Base-by-base conservation (phyloP, 306 rosid genomes). In the Canavalia gladiata region DNA sequence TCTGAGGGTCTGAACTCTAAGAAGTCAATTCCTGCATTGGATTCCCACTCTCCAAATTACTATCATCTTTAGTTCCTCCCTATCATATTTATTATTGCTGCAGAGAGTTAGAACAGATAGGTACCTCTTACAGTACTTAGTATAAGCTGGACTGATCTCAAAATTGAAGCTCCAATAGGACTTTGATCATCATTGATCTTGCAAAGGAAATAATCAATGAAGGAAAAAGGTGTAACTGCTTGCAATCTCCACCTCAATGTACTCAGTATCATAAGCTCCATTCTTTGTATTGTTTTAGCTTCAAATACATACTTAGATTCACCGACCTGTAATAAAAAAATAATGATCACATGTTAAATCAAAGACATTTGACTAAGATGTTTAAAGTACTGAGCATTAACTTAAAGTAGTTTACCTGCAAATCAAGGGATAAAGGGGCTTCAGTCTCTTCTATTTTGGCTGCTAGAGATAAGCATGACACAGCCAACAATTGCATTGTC, bases 201-300 rank as follows among this genome's bases (percentile, higher is more conserved):
- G 83, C 18, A 28, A 41, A 95, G 94, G 86, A 88, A 95, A 81
- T 85, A 79, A 69, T 93, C 99, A 6, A 93, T 84, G 95, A 85
- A 95, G 49, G 98, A 89, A 87, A 93, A 93, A 7, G 99, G 99
- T 34, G 98, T 95, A 54, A 92, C 87, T 29, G 98, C 84, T 50
- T 88, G 98, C 99, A 95, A 90, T 85, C 96, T 91, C 99, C 99
- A 95, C 30, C 80, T 87, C 85, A 95, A 84, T 41, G 97, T 88
- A 90, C 89, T 95, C 83, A 95, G 87, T 10, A 95, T 86, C 72
- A 93, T 41, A 84, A 95, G 97, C 88, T 95, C 99, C 97, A 92
- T 92, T 62, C 92, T 95, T 59, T 84, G 89, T 35, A 95, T 88
- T 51, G 97, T 88, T 89, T 86, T 88, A 1, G 94, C 89, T 80